A percentile compares a stretch with the other conserved stretches of the same genome.
Evolutionary conservation across 768 basidiomycete genomes (phyloP).

Genomic region (Lactarius deliciosus): DNA sequence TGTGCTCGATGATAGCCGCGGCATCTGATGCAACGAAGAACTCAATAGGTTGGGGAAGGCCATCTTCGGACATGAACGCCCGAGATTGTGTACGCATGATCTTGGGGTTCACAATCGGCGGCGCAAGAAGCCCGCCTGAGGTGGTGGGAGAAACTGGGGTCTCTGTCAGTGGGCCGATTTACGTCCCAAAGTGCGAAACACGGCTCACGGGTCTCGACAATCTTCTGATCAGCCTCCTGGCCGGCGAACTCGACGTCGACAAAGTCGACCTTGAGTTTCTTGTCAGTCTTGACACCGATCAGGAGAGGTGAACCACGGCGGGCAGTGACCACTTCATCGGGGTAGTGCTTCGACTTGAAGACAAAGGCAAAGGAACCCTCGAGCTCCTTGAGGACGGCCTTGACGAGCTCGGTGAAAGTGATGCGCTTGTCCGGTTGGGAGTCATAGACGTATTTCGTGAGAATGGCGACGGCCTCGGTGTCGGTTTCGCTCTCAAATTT

Average conservation of each 20-base stretch:
- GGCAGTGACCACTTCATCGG: conserved; percentile 92
- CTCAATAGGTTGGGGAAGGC: conserved; percentile 97
- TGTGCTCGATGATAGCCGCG: conserved; percentile 95
- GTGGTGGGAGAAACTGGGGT: conserved; percentile 42
- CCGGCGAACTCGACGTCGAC: conserved; percentile 96
- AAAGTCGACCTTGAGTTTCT: conserved; percentile 99
- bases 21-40: conserved; percentile 99
- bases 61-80: conserved; percentile 98
- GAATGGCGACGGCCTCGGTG: conserved; percentile 95
- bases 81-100: conserved; percentile 93
- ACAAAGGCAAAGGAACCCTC: conserved; percentile 99
- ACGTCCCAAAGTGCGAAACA: not conserved
- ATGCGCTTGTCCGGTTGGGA: conserved; percentile 82
- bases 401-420: conserved; percentile 89
- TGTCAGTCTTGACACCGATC: conserved; percentile 99
- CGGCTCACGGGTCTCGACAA: conserved; percentile 44
- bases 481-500: conserved; percentile 94
- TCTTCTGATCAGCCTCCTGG: conserved; percentile 56
- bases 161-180: conserved; percentile 37
- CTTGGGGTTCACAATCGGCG: conserved; percentile 65
- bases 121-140: conserved; percentile 63
- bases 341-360: conserved; percentile 96
- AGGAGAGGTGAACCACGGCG: conserved; percentile 96
- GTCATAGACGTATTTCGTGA: conserved; percentile 96
- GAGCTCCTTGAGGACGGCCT: conserved; percentile 94